Evolutionary conservation across 805 yeast genomes (phyloP).

Genomic region (Tetrapisispora taiwanensis): DNA sequence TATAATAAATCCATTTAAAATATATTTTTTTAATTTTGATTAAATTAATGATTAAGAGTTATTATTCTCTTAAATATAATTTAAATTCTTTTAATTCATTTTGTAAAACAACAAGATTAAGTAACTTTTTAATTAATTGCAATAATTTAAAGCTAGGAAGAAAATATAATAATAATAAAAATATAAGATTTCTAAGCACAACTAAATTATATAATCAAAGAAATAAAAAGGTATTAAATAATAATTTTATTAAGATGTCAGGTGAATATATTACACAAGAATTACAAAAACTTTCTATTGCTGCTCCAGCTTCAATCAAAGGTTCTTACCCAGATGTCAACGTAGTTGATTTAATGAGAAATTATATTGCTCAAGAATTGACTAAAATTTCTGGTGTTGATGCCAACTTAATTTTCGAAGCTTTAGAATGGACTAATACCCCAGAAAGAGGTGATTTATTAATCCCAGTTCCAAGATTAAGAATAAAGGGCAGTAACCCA

Average conservation of each 20-base stretch:
- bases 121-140: neutral
- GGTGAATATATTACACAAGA: slow-evolving; percentile 20
- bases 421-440: slow-evolving; percentile 79
- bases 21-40: neutral
- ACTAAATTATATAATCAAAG: neutral
- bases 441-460: slow-evolving; percentile 87
- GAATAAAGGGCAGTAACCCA: slow-evolving; percentile 74
- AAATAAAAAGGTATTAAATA: neutral
- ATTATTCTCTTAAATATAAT: neutral
- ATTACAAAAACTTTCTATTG: slow-evolving; percentile 28
- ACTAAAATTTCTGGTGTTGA: slow-evolving; percentile 66
- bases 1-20: no score
- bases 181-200: neutral
- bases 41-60: slow-evolving; percentile 3
- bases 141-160: neutral
- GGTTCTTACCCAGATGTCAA: slow-evolving; percentile 71
- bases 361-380: slow-evolving; percentile 75
- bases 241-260: slow-evolving; percentile 4
- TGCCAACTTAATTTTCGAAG: slow-evolving; percentile 58
- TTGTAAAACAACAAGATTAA: slow-evolving; percentile 1
- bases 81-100: neutral
- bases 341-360: slow-evolving; percentile 80
- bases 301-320: slow-evolving; percentile 36
- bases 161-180: neutral
- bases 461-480: slow-evolving; percentile 85